Evolutionary conservation across 2,329 filamentous ascomycete genomes (phyloP), one percentile per base, ranked within the genome.

Genomic region (Aspergillus fijiensis): DNA sequence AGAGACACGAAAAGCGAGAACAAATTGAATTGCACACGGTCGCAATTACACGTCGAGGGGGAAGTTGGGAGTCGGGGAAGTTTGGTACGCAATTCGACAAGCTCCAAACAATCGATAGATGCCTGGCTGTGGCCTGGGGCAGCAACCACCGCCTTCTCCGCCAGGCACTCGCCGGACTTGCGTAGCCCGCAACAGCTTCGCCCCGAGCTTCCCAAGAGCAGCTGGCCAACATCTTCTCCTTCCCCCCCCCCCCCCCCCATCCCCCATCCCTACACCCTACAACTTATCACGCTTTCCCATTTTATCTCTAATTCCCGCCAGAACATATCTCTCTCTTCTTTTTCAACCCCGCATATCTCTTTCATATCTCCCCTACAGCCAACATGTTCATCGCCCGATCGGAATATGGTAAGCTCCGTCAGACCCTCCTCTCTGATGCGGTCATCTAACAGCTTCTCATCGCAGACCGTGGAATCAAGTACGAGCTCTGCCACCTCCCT

Each of bases 331-430:
- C 7, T 9, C 2, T 29, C 27, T 12, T 45, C 31, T 55, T 14
- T 47, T 51, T 58, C 33, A 16, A 51, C 48, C 58, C 51, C 29
- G 55, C 31, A 47, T 57, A 31, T 45, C 39, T 19, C 6, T 19
- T 45, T 6, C 16, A 49, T 59, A 47, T 29, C 35, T 19, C 42
- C 49, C 49, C 59, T 69, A 79, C 79, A 67, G 75, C 78, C 81
- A 92, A 82, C 73, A 96, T 96, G 95, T 99, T 99, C 87, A 98
- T 99, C 87, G 93, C 95, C 86, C 91, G 95, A 83, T 98, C 94
- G 77, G 95, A 99, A 94, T 99, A 99, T 84, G 95, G 94, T 95
- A 85, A 83, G 89, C 77, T 74, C 58, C 67, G 59, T 65, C 65
- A 63, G 57, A 65, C 64, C 39, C 51, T 63, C 63, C 66, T 61